These are phyloP conservation scores for Colletotrichum scovillei DNA, from an alignment of 2,329 filamentous ascomycete genomes.

Conservation along the genomic window DNA sequence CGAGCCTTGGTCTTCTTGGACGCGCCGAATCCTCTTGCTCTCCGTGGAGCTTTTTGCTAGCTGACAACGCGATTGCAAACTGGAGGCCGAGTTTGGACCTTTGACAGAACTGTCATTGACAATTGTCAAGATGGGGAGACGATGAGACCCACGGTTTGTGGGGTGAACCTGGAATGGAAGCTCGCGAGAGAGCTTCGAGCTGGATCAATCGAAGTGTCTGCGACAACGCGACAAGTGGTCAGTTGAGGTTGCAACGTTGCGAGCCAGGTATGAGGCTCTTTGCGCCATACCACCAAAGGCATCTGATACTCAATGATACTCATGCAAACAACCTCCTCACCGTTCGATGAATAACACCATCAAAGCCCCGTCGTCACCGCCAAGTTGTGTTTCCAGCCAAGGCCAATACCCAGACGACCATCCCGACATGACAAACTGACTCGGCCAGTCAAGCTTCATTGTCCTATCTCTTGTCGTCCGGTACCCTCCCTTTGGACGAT, in stretches of 20 bases:
- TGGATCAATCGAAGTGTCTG: background rate
- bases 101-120: slow-evolving; percentile 7
- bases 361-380: slow-evolving; percentile 23
- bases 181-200: background rate
- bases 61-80: background rate
- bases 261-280: slow-evolving; percentile 18
- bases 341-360: background rate
- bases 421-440: background rate
- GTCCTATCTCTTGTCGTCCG: slow-evolving; percentile 18
- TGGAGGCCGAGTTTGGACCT: background rate
- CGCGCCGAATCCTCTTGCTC: slow-evolving; percentile 7
- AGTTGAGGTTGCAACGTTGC: slow-evolving; percentile 10
- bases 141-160: background rate
- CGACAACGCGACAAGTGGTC: background rate
- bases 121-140: slow-evolving; percentile 17
- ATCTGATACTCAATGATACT: background rate
- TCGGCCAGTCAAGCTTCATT: slow-evolving; percentile 26
- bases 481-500: background rate
- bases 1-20: slow-evolving; percentile 26
- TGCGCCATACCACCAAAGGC: background rate
- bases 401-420: slow-evolving; percentile 29
- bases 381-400: slow-evolving; percentile 26
- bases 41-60: background rate
- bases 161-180: background rate
- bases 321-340: background rate